Evolutionary conservation across 2,329 filamentous ascomycete genomes (phyloP).

Genomic region (Dactylellina sp.): DNA sequence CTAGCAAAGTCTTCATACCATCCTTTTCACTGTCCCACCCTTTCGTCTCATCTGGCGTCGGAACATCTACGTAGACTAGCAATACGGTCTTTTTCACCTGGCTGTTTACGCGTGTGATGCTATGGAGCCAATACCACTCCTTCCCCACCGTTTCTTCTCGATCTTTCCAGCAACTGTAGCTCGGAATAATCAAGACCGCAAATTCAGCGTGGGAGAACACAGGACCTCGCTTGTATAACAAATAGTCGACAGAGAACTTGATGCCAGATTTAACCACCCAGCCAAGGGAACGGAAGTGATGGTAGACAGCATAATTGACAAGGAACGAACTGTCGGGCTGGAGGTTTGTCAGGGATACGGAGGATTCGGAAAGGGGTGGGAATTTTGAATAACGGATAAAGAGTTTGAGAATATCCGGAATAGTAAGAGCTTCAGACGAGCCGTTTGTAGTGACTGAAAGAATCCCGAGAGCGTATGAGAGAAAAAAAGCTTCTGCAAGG

Average conservation of each 20-base stretch:
- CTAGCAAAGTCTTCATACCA: constrained; percentile 74
- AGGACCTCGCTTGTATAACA: constrained; percentile 92
- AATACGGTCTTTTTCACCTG: constrained; percentile 92
- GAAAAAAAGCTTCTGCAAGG: constrained; percentile 90
- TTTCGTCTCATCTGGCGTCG: constrained; percentile 71
- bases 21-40: constrained; percentile 64
- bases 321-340: constrained; percentile 85
- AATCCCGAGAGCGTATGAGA: constrained; percentile 81
- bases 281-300: constrained; percentile 93
- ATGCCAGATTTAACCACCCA: constrained; percentile 94
- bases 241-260: constrained; percentile 93
- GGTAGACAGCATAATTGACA: constrained; percentile 87
- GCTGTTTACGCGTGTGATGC: constrained; percentile 86
- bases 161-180: constrained; percentile 79
- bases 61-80: constrained; percentile 90
- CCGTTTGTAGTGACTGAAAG: constrained; percentile 69
- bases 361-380: constrained; percentile 68
- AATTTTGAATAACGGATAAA: constrained; percentile 79
- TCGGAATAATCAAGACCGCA: constrained; percentile 83
- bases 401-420: constrained; percentile 72
- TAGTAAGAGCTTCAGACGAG: constrained; percentile 65
- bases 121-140: constrained; percentile 86
- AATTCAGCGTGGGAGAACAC: constrained; percentile 97
- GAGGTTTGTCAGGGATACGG: constrained; percentile 62
- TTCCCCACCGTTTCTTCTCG: constrained; percentile 66